Conservation (phyloP, 176 grass and related monocot genomes). For the Zoysia pacifica region DNA sequence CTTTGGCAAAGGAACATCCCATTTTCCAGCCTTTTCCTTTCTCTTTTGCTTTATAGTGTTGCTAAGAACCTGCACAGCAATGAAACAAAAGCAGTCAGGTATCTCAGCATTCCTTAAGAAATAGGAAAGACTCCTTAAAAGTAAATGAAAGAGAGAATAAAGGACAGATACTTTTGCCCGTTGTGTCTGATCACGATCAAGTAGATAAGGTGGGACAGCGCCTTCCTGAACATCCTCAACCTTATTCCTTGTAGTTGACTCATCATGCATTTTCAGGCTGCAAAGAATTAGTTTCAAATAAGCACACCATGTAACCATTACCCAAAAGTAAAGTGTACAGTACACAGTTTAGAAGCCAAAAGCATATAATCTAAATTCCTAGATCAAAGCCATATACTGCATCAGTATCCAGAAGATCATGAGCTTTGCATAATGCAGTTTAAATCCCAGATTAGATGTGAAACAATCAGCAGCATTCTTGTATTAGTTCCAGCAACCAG, state of each 20-base stretch:
- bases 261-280: slow-evolving; percentile 91
- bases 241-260: slow-evolving; percentile 78
- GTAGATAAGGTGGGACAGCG: slow-evolving; percentile 78
- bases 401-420: background rate
- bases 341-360: background rate
- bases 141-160: background rate
- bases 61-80: slow-evolving; percentile 59
- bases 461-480: background rate
- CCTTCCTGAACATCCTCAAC: slow-evolving; percentile 82
- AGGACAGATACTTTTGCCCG: slow-evolving; percentile 66
- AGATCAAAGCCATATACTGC: background rate
- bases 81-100: background rate
- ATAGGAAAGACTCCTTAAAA: background rate
- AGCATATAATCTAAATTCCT: background rate
- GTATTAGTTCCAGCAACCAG: background rate
- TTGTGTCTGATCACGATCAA: slow-evolving; percentile 83
- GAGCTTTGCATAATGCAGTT: background rate
- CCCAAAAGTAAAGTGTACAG: background rate
- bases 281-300: slow-evolving; percentile 2
- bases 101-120: background rate
- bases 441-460: background rate
- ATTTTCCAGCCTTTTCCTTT: slow-evolving; percentile 88
- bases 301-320: background rate
- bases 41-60: slow-evolving; percentile 90
- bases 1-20: slow-evolving; percentile 88